phyloP scores from a whole-genome alignment of 31 red algal species.

The Odonthalia washingtoniensis region DNA sequence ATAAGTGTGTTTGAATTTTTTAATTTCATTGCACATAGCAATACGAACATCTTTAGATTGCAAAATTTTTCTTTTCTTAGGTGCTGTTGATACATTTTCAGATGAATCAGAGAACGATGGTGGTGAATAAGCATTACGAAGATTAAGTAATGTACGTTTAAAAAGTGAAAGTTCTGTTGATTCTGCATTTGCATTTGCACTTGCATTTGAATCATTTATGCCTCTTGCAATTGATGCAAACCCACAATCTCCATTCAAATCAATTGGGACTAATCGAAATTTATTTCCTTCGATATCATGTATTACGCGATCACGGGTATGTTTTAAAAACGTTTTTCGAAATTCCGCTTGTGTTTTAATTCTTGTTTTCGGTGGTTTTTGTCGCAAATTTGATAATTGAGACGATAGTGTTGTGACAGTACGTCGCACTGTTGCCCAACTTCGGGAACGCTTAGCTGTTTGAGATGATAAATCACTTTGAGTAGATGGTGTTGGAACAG shows the following conservation, averaged over 20 bases:
- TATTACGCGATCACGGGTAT: conserved; percentile 31
- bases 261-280: conserved; percentile 59
- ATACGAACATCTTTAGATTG: conserved; percentile 55
- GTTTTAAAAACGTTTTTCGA: conserved; percentile 36
- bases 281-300: conserved; percentile 40
- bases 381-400: conserved; percentile 11
- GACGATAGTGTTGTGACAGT: conserved; percentile 20
- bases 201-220: conserved; percentile 31
- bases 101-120: background rate
- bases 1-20: conserved; percentile 46
- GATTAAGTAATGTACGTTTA: conserved; percentile 1
- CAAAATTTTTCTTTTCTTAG: conserved; percentile 9
- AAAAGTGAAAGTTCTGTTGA: background rate
- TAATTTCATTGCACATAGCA: conserved; percentile 54
- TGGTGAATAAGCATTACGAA: background rate
- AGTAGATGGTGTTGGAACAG: too few relatives aligned
- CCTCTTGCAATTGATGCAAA: conserved; percentile 65
- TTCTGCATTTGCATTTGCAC: background rate
- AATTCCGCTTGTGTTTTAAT: conserved; percentile 58
- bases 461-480: background rate
- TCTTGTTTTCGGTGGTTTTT: background rate
- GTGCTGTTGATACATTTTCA: background rate
- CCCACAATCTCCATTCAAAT: conserved; percentile 82
- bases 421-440: conserved; percentile 23
- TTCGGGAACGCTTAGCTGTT: conserved; percentile 35